A percentile compares a stretch with the other conserved stretches of the same genome.
phyloP scores from a whole-genome alignment of 2,329 filamentous ascomycete genomes.

The Curvularia spicifera region DNA sequence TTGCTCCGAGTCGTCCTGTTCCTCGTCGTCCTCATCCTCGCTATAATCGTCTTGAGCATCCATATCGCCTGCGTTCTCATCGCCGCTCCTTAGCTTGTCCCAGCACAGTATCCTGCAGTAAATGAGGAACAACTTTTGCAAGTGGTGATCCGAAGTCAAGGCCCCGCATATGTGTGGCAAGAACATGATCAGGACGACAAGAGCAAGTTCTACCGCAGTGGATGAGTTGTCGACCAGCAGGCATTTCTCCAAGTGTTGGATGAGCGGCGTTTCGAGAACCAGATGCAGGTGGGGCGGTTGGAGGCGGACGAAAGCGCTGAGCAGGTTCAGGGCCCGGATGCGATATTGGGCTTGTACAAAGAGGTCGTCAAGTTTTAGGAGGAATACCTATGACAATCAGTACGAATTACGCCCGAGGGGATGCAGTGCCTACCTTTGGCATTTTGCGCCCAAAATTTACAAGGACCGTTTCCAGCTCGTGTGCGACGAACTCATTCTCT shows the following conservation, averaged over 20 bases:
- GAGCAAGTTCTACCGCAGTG: constrained; percentile 74
- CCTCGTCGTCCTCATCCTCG: constrained; percentile 45
- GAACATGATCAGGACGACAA: constrained; percentile 80
- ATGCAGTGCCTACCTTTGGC: constrained; percentile 59
- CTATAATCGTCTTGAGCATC: constrained; percentile 38
- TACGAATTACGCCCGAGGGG: neutral
- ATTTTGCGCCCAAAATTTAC: constrained; percentile 68
- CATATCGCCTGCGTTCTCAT: constrained; percentile 15
- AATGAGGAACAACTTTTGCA: constrained; percentile 79
- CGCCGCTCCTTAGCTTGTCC: constrained; percentile 61
- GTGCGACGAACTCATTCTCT: constrained; percentile 56
- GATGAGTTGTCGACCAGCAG: constrained; percentile 80
- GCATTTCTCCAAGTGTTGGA: constrained; percentile 74
- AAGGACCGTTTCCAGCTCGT: constrained; percentile 61
- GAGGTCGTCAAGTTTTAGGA: constrained; percentile 68
- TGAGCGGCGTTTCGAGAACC: constrained; percentile 73
- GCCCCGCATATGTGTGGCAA: constrained; percentile 80
- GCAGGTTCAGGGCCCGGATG: constrained; percentile 67
- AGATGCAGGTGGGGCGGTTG: constrained; percentile 81
- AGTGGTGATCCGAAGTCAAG: constrained; percentile 63
- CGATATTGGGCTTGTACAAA: constrained; percentile 70
- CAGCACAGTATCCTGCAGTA: constrained; percentile 82
- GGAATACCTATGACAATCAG: constrained; percentile 62
- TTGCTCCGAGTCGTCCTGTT: constrained; percentile 36
- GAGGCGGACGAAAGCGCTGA: constrained; percentile 75